Base-by-base conservation (phyloP, 495 filamentous ascomycete species). In the Penicillium tannophilum region DNA sequence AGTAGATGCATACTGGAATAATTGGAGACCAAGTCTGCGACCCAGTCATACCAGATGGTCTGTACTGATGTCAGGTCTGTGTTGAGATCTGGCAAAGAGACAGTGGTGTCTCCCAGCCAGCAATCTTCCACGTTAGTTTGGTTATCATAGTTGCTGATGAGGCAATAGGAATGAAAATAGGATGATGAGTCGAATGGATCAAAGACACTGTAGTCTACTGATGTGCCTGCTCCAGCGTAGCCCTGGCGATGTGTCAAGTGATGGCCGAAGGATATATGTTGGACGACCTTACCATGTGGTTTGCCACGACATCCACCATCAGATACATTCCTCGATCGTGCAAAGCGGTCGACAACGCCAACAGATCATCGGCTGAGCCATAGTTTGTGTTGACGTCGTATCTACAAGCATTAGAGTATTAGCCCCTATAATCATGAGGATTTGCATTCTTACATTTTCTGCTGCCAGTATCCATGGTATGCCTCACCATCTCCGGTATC, bases 251-350 rank as follows among this genome's bases (percentile, higher is more conserved):
- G 85, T 56, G 88, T 86, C 6, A 52, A 16, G 14, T 59, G 85
- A 89, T 4, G 82, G 17, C 9, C 20, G 20, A 23, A 1, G 8
- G 2, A 76, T 79, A 19, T 74, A 64, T 7, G 72, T 62, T 24
- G 44, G 36, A 24, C 17, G 30, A n/a, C 48, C 63, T 56, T 59
- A 83, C 81, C 80, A 92, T 85, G 63, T 94, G 88, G 67, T 94
- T 94, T 9, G 87, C 82, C 5, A 92, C 89, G 0, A 92, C 79
- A 57, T 93, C 90, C n/a, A 91, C 84, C 90, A 92, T 92, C 30
- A 92, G 73, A 65, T 85, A 77, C 85, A 91, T 90, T 9, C 80
- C 85, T 28, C 84, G 79, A 6, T 76, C 73, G 59, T 91, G 88
- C 23, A 84, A 69, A 6, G 84, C 85, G 24, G 65, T 70, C 19